Evolutionary conservation across 208 protist genomes (phyloP), one percentile per base, ranked within the genome.

Genomic region (Balamuthia mandrillaris): DNA sequence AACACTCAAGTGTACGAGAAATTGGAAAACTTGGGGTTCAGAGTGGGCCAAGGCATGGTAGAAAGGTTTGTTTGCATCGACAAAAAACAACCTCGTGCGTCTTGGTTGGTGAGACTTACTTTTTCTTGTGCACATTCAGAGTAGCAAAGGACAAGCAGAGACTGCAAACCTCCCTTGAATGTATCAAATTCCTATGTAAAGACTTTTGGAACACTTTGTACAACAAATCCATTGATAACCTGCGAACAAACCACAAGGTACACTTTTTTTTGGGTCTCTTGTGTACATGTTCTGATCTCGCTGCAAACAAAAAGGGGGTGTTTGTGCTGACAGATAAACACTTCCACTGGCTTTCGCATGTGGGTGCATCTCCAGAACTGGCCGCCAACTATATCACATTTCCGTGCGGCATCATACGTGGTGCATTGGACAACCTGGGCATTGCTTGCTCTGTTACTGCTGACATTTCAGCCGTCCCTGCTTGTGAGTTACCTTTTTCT

Each of bases 171-270:
- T n/a, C 21, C 29, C 45, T 79, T 4, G 70, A 79, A n/a, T 4
- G 37, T 12, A 79, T 79, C 45, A 79, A 79, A 49, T 79, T 79
- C 29, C 45, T 79, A 1, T 79, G 70, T 31, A 79, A 79, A 49
- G 70, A 79, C 47, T 58, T 79, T 18, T 79, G 70, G 70, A 44
- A 24, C 33, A 37, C 70, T 33, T 29, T 79, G 45, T 79, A 60
- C 47, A 58, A 52, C 41, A 52, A 58, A 21, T 39, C 52, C 70
- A 58, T 79, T 2, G 70, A 79, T 35, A 79, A 79, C 47, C 31
- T 79, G 3, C 70, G 70, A 42, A 79, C 70, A 9, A 79, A 79
- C 70, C 70, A 79, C 45, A 58, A 37, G 45, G 70, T 79, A 45
- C 3, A 49, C 70, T 2, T 31, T 27, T 18, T 18, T 33, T 1